Conservation (phyloP, 306 rosid genomes). For the Acacia crassicarpa region DNA sequence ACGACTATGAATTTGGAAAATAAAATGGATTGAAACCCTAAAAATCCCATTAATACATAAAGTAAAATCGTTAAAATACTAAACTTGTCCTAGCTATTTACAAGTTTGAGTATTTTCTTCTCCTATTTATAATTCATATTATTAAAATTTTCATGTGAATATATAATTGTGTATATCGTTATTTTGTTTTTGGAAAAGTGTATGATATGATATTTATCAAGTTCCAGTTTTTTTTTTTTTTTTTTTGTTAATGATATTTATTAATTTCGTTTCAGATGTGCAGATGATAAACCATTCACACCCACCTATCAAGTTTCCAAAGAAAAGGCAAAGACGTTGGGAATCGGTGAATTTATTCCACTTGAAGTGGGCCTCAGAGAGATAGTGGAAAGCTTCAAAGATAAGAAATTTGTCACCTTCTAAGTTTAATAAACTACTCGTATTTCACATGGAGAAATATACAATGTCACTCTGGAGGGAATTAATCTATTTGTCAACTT, state of each 20-base stretch:
- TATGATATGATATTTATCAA: not conserved
- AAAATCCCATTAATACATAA: no score
- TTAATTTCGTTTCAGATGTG: conserved; percentile 40
- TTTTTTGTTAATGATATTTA: not conserved
- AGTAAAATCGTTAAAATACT: no score
- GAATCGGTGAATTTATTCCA: conserved; percentile 55
- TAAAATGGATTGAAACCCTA: no score
- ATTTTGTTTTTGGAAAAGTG: not conserved
- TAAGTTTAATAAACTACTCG: not conserved
- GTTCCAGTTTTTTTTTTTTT: not conserved
- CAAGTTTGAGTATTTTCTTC: no score
- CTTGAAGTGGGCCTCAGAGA: conserved; percentile 48
- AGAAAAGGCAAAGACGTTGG: conserved; percentile 55
- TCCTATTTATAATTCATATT: no score
- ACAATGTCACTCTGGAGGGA: not conserved
- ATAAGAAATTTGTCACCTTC: conserved; percentile 42
- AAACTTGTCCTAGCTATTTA: no score
- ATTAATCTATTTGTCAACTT: no score
- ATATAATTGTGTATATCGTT: no score
- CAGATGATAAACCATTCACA: conserved; percentile 44
- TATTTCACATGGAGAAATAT: not conserved
- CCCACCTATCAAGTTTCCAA: conserved; percentile 47
- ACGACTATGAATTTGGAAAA: no score
- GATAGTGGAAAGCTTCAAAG: conserved; percentile 56
- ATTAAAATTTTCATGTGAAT: no score